Evolutionary conservation across 768 basidiomycete species (phyloP).

Genomic region (Agrocybe praecox): DNA sequence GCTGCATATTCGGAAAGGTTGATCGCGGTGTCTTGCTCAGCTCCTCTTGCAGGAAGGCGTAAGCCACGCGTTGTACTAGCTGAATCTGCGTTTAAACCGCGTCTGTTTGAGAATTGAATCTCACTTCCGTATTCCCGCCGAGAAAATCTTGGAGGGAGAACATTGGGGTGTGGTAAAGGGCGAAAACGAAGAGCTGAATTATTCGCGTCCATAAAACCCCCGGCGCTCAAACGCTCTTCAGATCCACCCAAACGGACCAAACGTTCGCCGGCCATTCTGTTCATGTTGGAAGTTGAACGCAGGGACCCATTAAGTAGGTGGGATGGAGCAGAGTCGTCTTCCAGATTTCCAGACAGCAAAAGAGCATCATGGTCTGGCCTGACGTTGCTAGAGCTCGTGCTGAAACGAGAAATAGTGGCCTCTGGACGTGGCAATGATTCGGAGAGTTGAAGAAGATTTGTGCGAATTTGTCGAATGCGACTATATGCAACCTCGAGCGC

Average conservation of each 20-base stretch:
- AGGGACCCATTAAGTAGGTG: neutral
- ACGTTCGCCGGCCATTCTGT: neutral
- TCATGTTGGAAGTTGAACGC: neutral
- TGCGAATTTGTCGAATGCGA: constrained; percentile 56
- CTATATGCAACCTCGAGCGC: constrained; percentile 57
- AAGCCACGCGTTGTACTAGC: constrained; percentile 23
- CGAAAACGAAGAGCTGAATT: neutral
- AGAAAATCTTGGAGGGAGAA: constrained; percentile 16
- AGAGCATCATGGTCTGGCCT: constrained; percentile 43
- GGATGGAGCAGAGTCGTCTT: neutral
- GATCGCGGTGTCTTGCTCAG: neutral
- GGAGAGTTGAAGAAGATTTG: constrained; percentile 47
- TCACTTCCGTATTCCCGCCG: constrained; percentile 9
- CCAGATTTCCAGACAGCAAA: constrained; percentile 26
- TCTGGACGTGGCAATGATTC: constrained; percentile 29
- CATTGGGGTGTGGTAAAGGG: neutral
- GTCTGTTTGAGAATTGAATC: constrained; percentile 3
- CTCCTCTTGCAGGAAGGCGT: constrained; percentile 26
- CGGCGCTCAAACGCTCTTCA: neutral
- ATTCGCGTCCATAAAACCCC: neutral
- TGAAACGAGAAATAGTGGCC: constrained; percentile 10
- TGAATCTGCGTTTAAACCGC: constrained; percentile 7
- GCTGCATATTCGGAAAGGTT: neutral
- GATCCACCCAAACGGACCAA: neutral
- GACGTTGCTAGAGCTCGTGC: constrained; percentile 26